Evolutionary conservation across 2,329 filamentous ascomycete genomes (phyloP), one percentile per base, ranked within the genome.

Genomic region (Ambrosiella cleistominuta): DNA sequence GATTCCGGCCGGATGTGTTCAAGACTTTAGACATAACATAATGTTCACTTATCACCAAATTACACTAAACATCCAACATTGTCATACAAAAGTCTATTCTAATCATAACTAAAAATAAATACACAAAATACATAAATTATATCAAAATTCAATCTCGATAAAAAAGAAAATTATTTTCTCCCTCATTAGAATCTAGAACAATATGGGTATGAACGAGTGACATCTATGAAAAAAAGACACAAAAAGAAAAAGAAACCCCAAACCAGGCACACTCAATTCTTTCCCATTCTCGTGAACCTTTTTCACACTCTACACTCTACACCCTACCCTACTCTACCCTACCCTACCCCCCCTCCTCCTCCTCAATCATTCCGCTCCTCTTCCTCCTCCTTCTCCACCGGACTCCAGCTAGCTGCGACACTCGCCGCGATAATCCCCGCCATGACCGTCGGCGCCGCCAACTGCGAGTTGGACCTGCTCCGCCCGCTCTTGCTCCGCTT

Each of bases 341-440:
- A n/a, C n/a, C n/a, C n/a, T n/a, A n/a, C n/a, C n/a, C n/a, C n/a
- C n/a, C n/a, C n/a, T n/a, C n/a, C n/a, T n/a, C n/a, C 27, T 27
- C 27, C 27, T 27, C 3, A 27, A 27, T 27, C 27, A 27, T 35
- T 13, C 39, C 52, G 17, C 27, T 58, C 65, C 40, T 65, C 65
- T 2, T 65, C 64, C 17, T 66, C 65, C 44, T 63, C 64, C 47
- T 78, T 71, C 61, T 83, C 82, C 57, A 82, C 77, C 0, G 86
- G 86, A 53, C 84, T 86, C 85, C 85, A 90, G 37, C 83, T 84
- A 12, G 82, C 85, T 39, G 81, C 85, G 39, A 90, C 79, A 65
- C 83, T 84, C 49, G 85, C 86, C 7, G 85, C 86, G 54, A 90
- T 80, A 60, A 90, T 83, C 61, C 86, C 86, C n/a, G 86, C 84